Evolutionary conservation across 2,329 filamentous ascomycete species (phyloP), one percentile per base, ranked within the genome.

Genomic region (Apiospora sp.): DNA sequence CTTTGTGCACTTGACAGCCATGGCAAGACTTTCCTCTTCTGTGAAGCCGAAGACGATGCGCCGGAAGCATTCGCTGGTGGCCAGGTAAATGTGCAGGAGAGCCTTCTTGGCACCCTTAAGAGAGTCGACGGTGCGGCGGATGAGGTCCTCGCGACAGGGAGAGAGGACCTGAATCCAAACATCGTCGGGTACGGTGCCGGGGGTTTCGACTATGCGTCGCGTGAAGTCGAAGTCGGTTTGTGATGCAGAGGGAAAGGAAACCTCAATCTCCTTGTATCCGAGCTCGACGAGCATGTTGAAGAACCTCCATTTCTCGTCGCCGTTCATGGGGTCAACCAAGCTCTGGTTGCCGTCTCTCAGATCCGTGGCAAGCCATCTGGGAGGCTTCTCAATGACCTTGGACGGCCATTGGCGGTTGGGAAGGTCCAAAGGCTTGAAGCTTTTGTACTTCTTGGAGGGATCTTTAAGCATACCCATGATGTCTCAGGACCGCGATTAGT

Each of bases 171-270:
- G 95, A 73, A 98, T 87, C 87, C 89, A 95, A 71, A 98, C 95
- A 83, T 98, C 95, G 80, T 96, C 94, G 71, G 95, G 95, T 12
- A 95, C 90, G 19, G 91, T 88, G 54, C 93, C 94, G 14, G 94
- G 93, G 1, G 94, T 97, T 79, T 97, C 92, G 75, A 98, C 91
- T 77, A 98, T 87, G 79, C 92, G 91, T 77, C 94, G 89, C 54
- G 95, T 98, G 81, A 98, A 98, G 86, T 98, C 94, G 86, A 95
- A 98, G 85, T 98, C 96, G 79, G 93, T 98, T 81, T 97, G 93
- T 51, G 95, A 98, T 19, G 96, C 95, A 0, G 95, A 97, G 69
- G 96, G 96, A 84, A 98, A 98, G 5, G 95, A 96, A 27, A 98
- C 93, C 82, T 98, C 96, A 76, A 98, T 98, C 85, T 98, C 96